Evolutionary conservation across 176 grass and related monocot species (phyloP).

Genomic region (Cenchrus fungigraminus): DNA sequence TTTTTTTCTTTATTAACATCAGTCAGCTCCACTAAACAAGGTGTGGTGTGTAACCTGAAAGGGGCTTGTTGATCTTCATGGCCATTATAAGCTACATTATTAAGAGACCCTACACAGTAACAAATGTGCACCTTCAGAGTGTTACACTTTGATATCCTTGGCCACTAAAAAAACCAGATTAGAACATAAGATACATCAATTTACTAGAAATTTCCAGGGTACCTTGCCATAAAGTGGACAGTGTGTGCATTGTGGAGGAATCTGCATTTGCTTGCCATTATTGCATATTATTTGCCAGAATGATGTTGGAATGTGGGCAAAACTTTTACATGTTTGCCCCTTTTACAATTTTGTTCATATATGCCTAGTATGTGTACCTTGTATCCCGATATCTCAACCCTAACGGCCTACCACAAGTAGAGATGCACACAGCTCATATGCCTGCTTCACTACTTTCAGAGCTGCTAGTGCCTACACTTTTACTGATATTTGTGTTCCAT

Average conservation of each 20-base stretch:
- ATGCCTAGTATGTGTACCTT: neutral
- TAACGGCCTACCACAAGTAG: neutral
- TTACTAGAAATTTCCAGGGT: neutral
- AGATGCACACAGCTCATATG: neutral
- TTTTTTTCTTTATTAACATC: slow-evolving; percentile 11
- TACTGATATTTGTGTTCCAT: neutral
- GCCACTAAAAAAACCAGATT: neutral
- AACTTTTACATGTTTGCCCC: neutral
- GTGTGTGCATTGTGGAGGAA: neutral
- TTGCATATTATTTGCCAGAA: slow-evolving; percentile 24
- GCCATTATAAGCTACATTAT: neutral
- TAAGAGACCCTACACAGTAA: neutral
- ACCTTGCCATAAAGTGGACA: slow-evolving; percentile 4
- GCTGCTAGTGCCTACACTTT: too few relatives aligned
- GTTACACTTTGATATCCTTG: neutral
- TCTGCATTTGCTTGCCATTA: neutral
- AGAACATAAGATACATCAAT: neutral
- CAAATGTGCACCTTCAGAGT: neutral
- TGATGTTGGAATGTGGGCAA: neutral
- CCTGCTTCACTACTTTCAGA: too few relatives aligned
- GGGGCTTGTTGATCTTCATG: neutral
- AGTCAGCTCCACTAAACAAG: neutral
- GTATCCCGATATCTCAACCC: neutral
- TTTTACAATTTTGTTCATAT: neutral
- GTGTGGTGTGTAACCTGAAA: neutral